These are phyloP conservation scores for Alternaria gaisen DNA, from an alignment of 2,329 filamentous ascomycete genomes.

Conservation along the genomic window DNA sequence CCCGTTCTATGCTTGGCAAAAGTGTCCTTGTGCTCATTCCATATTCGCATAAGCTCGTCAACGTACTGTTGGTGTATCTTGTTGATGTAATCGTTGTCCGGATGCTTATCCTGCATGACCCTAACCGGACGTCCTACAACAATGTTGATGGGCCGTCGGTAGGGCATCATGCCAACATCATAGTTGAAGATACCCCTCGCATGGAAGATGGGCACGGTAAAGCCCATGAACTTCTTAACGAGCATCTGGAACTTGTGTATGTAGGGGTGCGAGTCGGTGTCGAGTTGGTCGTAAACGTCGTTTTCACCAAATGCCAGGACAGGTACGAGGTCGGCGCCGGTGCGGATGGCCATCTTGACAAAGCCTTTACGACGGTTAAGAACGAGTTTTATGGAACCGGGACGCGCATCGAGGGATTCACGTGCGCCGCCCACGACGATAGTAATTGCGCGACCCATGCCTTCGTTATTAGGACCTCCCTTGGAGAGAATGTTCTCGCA, in stretches of 20 bases:
- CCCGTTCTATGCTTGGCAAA: slow-evolving; percentile 70
- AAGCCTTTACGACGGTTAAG: slow-evolving; percentile 89
- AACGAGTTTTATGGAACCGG: slow-evolving; percentile 78
- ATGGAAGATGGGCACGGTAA: slow-evolving; percentile 90
- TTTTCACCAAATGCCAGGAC: slow-evolving; percentile 95
- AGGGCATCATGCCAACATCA: slow-evolving; percentile 95
- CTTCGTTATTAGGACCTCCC: slow-evolving; percentile 78
- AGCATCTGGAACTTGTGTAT: slow-evolving; percentile 85
- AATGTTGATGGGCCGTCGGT: slow-evolving; percentile 84
- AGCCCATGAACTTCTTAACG: slow-evolving; percentile 86
- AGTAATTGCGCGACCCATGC: slow-evolving; percentile 94
- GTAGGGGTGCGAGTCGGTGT: slow-evolving; percentile 76
- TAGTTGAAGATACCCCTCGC: slow-evolving; percentile 96
- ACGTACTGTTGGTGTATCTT: slow-evolving; percentile 82
- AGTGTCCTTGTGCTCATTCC: slow-evolving; percentile 79
- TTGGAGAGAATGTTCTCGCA: slow-evolving; percentile 87
- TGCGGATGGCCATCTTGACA: slow-evolving; percentile 89
- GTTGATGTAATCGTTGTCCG: slow-evolving; percentile 79
- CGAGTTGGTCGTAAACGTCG: slow-evolving; percentile 91
- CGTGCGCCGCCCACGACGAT: slow-evolving; percentile 94
- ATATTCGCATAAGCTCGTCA: slow-evolving; percentile 74
- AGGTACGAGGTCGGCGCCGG: slow-evolving; percentile 92
- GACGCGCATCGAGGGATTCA: slow-evolving; percentile 89
- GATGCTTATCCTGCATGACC: slow-evolving; percentile 70
- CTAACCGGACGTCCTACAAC: slow-evolving; percentile 85